Conservation (phyloP, 768 basidiomycete species). For the Panus rudis region DNA sequence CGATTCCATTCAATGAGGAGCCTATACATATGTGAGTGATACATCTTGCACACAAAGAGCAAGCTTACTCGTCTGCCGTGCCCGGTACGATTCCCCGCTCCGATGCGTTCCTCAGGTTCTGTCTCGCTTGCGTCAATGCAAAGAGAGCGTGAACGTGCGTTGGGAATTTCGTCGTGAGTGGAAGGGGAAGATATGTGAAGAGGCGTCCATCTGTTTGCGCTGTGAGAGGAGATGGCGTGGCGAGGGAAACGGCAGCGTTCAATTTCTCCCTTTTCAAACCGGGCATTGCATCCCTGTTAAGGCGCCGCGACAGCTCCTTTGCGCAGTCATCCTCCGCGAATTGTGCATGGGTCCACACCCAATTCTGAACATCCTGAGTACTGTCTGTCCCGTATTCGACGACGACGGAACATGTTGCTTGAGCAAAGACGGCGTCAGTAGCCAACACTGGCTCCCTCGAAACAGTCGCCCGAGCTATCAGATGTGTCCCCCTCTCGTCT, state of each 20-base stretch:
- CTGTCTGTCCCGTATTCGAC: too few species aligned
- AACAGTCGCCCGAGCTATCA: constrained; percentile 14
- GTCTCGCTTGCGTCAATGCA: constrained; percentile 37
- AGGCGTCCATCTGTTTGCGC: constrained; percentile 29
- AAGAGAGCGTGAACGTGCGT: constrained; percentile 41
- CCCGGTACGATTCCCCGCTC: constrained; percentile 32
- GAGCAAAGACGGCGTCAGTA: constrained; percentile 10
- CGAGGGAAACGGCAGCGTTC: constrained; percentile 30
- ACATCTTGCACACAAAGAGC: background rate
- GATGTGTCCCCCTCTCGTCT: constrained; percentile 3
- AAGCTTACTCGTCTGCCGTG: constrained; percentile 35
- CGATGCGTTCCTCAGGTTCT: constrained; percentile 35
- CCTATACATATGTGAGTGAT: constrained; percentile 20
- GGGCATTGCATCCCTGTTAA: constrained; percentile 18
- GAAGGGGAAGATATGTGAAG: constrained; percentile 44
- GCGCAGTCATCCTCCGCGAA: constrained; percentile 23
- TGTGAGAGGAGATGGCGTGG: constrained; percentile 26
- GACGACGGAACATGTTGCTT: too few species aligned
- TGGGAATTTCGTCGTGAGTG: constrained; percentile 37
- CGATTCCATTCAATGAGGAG: constrained; percentile 42
- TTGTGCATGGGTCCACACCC: constrained; percentile 10
- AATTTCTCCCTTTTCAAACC: constrained; percentile 36
- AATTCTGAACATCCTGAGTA: background rate
- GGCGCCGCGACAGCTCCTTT: constrained; percentile 18
- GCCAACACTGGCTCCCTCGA: too few species aligned